These are phyloP conservation scores for Ceratocystis colombiana DNA, from an alignment of 2,329 filamentous ascomycete species.

Conservation along the genomic window DNA sequence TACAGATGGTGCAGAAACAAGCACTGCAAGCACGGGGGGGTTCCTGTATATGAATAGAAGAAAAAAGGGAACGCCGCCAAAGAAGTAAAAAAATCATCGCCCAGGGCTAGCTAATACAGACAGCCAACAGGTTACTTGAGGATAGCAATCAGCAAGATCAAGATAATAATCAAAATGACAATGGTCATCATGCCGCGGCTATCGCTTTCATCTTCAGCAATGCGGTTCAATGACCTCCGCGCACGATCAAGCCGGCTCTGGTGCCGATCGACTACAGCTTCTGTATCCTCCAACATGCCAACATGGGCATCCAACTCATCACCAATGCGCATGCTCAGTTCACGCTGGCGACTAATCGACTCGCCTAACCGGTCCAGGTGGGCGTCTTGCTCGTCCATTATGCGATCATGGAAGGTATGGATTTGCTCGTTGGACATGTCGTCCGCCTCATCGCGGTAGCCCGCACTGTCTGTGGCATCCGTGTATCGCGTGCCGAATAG, in stretches of 20 bases:
- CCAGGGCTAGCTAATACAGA: not conserved
- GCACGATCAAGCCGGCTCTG: slow-evolving; percentile 65
- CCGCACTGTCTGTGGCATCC: slow-evolving; percentile 49
- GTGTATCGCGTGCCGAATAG: slow-evolving; percentile 51
- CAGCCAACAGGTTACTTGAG: slow-evolving; percentile 49
- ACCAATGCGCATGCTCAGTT: slow-evolving; percentile 90
- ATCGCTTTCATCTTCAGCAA: slow-evolving; percentile 66
- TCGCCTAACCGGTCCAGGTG: slow-evolving; percentile 83
- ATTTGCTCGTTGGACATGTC: slow-evolving; percentile 72
- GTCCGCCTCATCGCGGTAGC: slow-evolving; percentile 50
- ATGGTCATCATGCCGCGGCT: slow-evolving; percentile 81
- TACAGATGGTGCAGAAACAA: not conserved
- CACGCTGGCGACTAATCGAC: slow-evolving; percentile 77
- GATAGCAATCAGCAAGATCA: slow-evolving; percentile 73
- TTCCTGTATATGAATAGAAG: too few relatives aligned
- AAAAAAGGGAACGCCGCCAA: not conserved
- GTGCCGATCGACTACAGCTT: slow-evolving; percentile 72
- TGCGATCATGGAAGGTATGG: slow-evolving; percentile 68
- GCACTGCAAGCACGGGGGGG: not conserved
- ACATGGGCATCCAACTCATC: slow-evolving; percentile 91
- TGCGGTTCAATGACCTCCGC: slow-evolving; percentile 56
- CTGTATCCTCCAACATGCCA: slow-evolving; percentile 78
- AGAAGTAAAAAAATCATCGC: not conserved
- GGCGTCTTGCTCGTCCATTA: slow-evolving; percentile 82
- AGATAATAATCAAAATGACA: slow-evolving; percentile 68